These are phyloP conservation scores for Cronartium quercuum DNA, from an alignment of 1,284 basidiomycete species.

Conservation along the genomic window DNA sequence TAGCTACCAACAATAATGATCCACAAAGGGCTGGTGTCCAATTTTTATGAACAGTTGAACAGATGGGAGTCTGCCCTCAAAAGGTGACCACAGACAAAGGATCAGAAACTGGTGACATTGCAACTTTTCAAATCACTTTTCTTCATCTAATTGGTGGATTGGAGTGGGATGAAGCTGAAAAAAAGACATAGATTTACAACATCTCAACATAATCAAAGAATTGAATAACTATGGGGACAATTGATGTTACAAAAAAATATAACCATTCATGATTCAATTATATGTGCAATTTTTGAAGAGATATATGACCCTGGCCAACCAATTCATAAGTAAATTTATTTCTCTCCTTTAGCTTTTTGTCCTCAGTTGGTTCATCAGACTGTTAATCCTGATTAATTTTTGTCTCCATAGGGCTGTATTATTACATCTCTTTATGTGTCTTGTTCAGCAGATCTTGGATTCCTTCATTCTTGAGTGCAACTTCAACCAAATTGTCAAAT, in stretches of 20 bases:
- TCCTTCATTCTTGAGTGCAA: background rate
- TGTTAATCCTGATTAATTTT: background rate
- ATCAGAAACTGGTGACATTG: constrained; percentile 2
- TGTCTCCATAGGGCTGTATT: background rate
- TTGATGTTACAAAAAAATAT: constrained; percentile 7
- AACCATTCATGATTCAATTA: background rate
- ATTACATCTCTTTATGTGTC: background rate
- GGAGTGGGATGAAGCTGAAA: background rate
- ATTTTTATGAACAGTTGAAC: constrained; percentile 1
- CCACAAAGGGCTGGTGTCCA: background rate
- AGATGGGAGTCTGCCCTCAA: background rate
- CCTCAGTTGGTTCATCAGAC: background rate
- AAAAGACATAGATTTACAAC: background rate
- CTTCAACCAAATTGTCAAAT: background rate
- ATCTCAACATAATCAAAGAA: constrained; percentile 13
- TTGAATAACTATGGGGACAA: constrained; percentile 4
- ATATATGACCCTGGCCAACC: background rate
- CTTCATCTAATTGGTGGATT: background rate
- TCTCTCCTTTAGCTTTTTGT: background rate
- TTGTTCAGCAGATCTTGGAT: background rate
- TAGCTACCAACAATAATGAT: background rate
- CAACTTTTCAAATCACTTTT: background rate
- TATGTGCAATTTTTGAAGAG: background rate
- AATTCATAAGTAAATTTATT: constrained; percentile 1
- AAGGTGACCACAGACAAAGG: constrained; percentile 14